Percentiles rank a stretch among this genome's conserved stretches.
These are phyloP conservation scores for Pseudopithomyces chartarum DNA, from an alignment of 2,329 filamentous ascomycete genomes.

Conservation along the genomic window DNA sequence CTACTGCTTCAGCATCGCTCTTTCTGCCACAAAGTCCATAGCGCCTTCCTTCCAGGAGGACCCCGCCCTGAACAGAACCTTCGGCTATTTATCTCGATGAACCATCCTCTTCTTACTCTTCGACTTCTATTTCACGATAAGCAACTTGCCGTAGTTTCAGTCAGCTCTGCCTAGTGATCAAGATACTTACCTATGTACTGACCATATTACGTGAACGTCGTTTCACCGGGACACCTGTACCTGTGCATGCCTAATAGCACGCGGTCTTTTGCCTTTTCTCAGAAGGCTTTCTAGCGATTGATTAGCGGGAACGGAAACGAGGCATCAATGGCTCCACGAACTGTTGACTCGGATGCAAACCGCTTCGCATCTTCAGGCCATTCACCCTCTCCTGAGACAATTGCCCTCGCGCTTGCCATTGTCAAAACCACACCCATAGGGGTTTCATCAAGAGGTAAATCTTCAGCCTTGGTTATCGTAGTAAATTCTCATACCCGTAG, in stretches of 20 bases:
- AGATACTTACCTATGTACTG: too few species aligned
- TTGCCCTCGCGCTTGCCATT: slow-evolving; percentile 43
- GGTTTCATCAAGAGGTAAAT: slow-evolving; percentile 38
- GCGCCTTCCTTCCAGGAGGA: background rate
- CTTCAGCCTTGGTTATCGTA: background rate
- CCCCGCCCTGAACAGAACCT: background rate
- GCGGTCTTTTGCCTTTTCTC: too few species aligned
- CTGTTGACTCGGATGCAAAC: background rate
- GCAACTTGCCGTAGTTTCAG: background rate
- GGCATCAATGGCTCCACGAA: slow-evolving; percentile 11
- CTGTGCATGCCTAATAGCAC: too few species aligned
- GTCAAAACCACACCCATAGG: slow-evolving; percentile 45
- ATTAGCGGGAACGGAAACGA: background rate
- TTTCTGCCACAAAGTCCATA: background rate
- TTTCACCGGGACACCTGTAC: too few species aligned
- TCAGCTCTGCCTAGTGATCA: too few species aligned
- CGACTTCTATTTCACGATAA: background rate
- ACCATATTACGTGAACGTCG: too few species aligned
- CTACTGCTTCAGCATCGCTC: background rate
- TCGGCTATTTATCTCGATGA: background rate
- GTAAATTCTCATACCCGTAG: slow-evolving; percentile 21
- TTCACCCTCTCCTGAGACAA: slow-evolving; percentile 29
- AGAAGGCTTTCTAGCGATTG: too few species aligned
- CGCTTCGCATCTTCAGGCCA: background rate
- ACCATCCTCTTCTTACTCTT: background rate